Evolutionary conservation across 805 yeast genomes (phyloP).

Genomic region (Wickerhamiella dianesei): DNA sequence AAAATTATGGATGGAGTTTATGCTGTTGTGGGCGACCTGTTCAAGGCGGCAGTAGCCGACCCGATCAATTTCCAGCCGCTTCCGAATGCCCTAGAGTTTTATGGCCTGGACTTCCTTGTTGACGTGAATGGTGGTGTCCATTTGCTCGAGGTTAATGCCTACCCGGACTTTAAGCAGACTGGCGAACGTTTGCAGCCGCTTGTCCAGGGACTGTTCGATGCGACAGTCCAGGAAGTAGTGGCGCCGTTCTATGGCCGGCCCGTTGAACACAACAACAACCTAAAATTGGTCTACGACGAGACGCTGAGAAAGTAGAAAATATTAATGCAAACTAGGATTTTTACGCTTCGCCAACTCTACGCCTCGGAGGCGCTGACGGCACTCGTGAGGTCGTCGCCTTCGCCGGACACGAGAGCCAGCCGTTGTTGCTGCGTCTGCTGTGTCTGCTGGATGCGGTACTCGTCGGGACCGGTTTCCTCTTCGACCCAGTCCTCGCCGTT

Average conservation of each 20-base stretch:
- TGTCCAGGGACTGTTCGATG: constrained; percentile 53
- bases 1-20: constrained; percentile 43
- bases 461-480: constrained; percentile 1
- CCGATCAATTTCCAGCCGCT: constrained; percentile 76
- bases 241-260: constrained; percentile 29
- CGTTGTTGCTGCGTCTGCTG: neutral
- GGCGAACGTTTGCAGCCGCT: constrained; percentile 58
- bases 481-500: constrained; percentile 45
- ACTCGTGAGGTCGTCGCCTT: neutral
- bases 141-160: constrained; percentile 77
- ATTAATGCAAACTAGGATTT: neutral
- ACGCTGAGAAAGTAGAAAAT: neutral
- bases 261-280: neutral
- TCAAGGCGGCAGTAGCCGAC: constrained; percentile 75
- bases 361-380: constrained; percentile 1
- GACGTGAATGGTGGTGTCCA: constrained; percentile 39
- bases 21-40: constrained; percentile 52
- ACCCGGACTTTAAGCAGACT: constrained; percentile 94
- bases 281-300: neutral
- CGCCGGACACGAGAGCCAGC: neutral
- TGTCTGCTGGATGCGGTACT: neutral
- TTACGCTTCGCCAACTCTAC: neutral
- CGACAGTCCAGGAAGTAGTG: constrained; percentile 37
- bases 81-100: constrained; percentile 69
- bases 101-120: constrained; percentile 79